Evolutionary conservation across 2,329 filamentous ascomycete species (phyloP), one percentile per base, ranked within the genome.

Genomic region (Geosmithia morbida): DNA sequence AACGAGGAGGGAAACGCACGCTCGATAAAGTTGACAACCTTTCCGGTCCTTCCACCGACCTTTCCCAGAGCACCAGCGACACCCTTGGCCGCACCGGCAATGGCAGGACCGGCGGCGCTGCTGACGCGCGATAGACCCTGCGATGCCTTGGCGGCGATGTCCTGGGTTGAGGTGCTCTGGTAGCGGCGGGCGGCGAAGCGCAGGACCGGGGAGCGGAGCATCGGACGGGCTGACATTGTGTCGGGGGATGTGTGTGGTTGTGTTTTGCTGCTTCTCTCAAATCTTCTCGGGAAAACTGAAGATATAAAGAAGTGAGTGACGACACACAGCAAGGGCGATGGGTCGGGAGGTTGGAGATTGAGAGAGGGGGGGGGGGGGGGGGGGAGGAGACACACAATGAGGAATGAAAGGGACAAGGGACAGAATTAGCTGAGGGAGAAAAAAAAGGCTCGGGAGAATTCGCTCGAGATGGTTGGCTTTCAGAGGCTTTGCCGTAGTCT

Each of bases 81-180:
- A 48, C 79, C 76, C 61, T 79, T 77, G 49, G 84, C 85, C 56
- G 84, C 86, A 61, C 78, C 81, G 56, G 77, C 74, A 57, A 94
- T 72, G 51, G 81, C 85, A 51, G 85, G 82, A 49, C 86, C 86
- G 57, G 88, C 89, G 47, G 86, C 81, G 57, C 84, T 81, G 53
- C 83, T 74, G 59, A 92, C 89, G 61, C 81, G 81, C 57, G 85
- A 87, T 48, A 96, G 78, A 54, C 88, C 87, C 69, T 94, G 75
- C 54, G 81, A 76, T 50, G 87, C 88, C 75, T 87, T 87, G 58
- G 72, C 60, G 45, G 69, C 59, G 57, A 67, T 66, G 51, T 74
- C 66, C 53, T 68, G 62, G 52, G 66, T 64, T 52, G 72, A 62
- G 53, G 73, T 75, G 55, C 76, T 81, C 67, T 82, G 73, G 69